A percentile compares a stretch with the other conserved stretches of the same genome.
Conservation (phyloP, 1,284 basidiomycete species). For the Sanghuangporus weigelae region DNA sequence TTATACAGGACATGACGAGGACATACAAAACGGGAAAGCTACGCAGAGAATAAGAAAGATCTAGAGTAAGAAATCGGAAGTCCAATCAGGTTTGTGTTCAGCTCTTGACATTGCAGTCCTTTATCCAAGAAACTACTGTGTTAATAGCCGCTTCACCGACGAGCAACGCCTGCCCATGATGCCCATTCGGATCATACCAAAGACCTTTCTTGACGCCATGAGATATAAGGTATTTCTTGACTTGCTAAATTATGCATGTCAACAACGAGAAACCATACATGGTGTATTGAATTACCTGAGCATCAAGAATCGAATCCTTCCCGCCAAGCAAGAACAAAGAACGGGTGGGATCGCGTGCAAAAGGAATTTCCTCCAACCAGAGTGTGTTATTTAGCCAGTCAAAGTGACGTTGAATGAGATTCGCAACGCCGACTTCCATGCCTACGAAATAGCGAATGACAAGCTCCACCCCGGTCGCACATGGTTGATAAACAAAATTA, state of each 20-base stretch:
- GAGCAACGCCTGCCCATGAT: conserved; percentile 70
- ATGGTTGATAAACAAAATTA: conserved; percentile 78
- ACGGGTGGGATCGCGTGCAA: conserved; percentile 55
- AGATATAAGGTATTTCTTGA: conserved; percentile 66
- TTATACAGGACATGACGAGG: background rate
- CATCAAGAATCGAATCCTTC: conserved; percentile 74
- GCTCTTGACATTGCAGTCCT: conserved; percentile 10
- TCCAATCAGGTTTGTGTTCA: background rate
- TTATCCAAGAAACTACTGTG: conserved; percentile 64
- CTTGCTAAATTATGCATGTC: conserved; percentile 42
- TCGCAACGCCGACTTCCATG: conserved; percentile 80
- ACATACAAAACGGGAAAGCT: background rate
- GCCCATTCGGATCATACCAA: conserved; percentile 61
- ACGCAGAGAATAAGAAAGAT: background rate
- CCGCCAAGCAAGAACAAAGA: conserved; percentile 74
- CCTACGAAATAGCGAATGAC: conserved; percentile 84
- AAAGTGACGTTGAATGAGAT: conserved; percentile 79
- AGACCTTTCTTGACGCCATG: conserved; percentile 72
- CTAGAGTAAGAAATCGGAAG: background rate
- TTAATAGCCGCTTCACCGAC: conserved; percentile 48
- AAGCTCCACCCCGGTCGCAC: conserved; percentile 62
- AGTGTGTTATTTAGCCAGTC: conserved; percentile 87
- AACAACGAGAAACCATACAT: conserved; percentile 17
- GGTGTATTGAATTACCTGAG: conserved; percentile 39
- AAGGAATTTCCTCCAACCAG: conserved; percentile 85